phyloP scores from a whole-genome alignment of 2,329 filamentous ascomycete species.

The Xylariaceae sp. region DNA sequence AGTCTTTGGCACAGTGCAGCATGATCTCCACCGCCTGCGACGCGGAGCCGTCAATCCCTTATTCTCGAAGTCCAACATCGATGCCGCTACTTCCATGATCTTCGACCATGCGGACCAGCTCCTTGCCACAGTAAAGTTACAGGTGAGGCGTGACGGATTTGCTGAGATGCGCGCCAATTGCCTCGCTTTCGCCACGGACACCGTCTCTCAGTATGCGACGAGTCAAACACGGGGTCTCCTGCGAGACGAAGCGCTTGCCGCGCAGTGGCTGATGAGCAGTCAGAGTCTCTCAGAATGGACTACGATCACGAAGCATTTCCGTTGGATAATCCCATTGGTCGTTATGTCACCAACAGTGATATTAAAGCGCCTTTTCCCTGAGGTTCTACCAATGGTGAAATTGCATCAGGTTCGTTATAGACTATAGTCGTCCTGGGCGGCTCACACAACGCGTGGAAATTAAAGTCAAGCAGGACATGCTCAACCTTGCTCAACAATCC shows the following conservation, averaged over 20 bases:
- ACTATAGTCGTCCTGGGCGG: not conserved
- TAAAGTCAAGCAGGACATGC: not conserved
- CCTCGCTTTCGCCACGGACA: constrained; percentile 3
- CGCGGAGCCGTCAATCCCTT: constrained; percentile 1
- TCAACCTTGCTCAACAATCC: not conserved
- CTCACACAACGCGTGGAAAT: not conserved
- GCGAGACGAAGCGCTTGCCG: not conserved
- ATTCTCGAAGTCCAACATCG: constrained; percentile 4
- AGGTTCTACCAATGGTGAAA: not conserved
- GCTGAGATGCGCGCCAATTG: constrained; percentile 4
- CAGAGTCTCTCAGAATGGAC: not conserved
- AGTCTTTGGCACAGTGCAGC: constrained; percentile 5
- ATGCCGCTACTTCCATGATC: constrained; percentile 1
- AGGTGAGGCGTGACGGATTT: constrained; percentile 3
- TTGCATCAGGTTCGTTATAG: constrained; percentile 1
- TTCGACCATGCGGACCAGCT: constrained; percentile 3
- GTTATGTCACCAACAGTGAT: constrained; percentile 1
- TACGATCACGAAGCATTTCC: constrained; percentile 3
- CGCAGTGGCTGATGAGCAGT: constrained; percentile 3
- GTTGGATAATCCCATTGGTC: constrained; percentile 1
- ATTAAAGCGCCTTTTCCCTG: not conserved
- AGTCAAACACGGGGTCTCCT: constrained; percentile 2
- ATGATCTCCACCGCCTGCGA: constrained; percentile 3
- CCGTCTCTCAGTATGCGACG: not conserved
- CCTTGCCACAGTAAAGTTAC: not conserved